Evolutionary conservation across 2,329 filamentous ascomycete species (phyloP), one percentile per base, ranked within the genome.

Genomic region (Fusarium sp.): DNA sequence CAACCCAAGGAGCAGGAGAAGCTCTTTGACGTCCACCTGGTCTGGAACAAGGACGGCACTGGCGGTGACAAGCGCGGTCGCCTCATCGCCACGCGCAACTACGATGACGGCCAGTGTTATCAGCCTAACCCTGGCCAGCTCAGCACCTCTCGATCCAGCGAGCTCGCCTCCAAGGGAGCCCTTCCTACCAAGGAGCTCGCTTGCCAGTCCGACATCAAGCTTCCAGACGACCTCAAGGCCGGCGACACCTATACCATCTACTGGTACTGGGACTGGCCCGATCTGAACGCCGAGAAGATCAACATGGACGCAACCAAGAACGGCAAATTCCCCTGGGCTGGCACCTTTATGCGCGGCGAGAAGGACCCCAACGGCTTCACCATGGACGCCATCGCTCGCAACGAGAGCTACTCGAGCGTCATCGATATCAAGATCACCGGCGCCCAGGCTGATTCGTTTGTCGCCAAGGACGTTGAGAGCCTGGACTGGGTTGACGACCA

Each of bases 261-360:
- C 86, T 98, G 96, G 96, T 92, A 98, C 54, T 98, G 97, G 97
- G 93, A 97, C 82, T 99, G 95, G 94, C 92, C 93, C 4, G 92
- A 90, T 16, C 86, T 91, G 80, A 83, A 85, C 77, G 77, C 79
- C 43, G 82, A 81, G 72, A 82, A 79, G 74, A 83, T 82, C 69
- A 83, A 88, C 73, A 76, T 83, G 39, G 80, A 82, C 18, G 80
- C 78, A 22, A 85, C 83, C 56, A 80, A 80, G 70, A 74, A 83
- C 71, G 84, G 86, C 31, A 81, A 82, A 65, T 87, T 83, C 67
- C 83, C 84, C 14, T 84, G 83, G 83, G 82, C 82, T 4, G 83
- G 83, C 20, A 83, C 82, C 18, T 84, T 84, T 31, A 82, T 84
- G 81, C 80, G 83, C 31, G 82, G 83, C 56, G 75, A 83, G 43